Conservation (phyloP, 345 rosid species). For the Citrus cavaleriei region DNA sequence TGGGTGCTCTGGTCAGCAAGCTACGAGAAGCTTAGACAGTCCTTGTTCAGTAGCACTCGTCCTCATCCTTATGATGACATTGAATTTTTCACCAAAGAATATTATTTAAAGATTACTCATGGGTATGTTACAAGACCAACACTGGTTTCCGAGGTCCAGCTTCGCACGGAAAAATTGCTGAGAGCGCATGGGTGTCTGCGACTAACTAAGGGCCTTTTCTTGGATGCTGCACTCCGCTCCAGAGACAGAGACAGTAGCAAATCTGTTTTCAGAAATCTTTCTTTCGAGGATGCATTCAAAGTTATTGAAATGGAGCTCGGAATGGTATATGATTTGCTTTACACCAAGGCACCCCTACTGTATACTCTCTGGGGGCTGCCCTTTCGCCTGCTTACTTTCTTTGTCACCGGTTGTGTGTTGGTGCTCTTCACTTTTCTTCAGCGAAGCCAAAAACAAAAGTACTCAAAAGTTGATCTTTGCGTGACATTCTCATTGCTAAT, state of each 20-base stretch:
- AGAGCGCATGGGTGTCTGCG: slow-evolving; percentile 21
- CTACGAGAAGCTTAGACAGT: background rate
- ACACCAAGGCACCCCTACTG: slow-evolving; percentile 28
- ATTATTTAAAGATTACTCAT: background rate
- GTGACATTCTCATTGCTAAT: slow-evolving; percentile 32
- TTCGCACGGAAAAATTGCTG: slow-evolving; percentile 10
- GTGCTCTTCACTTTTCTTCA: slow-evolving; percentile 8
- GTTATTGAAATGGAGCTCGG: slow-evolving; percentile 44
- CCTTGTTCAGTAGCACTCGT: background rate
- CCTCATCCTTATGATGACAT: background rate
- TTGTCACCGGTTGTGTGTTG: background rate
- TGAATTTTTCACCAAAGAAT: background rate
- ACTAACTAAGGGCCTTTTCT: slow-evolving; percentile 7
- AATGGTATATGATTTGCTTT: slow-evolving; percentile 36
- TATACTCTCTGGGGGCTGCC: slow-evolving; percentile 14
- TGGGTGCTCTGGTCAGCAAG: background rate
- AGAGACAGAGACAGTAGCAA: background rate
- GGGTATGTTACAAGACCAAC: background rate
- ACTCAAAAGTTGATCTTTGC: slow-evolving; percentile 15
- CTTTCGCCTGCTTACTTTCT: slow-evolving; percentile 11
- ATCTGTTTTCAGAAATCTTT: background rate
- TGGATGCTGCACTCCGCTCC: background rate
- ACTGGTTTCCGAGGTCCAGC: background rate
- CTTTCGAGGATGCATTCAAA: slow-evolving; percentile 19
- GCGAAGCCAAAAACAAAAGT: background rate